Evolutionary conservation across 768 basidiomycete genomes (phyloP), one percentile per base, ranked within the genome.

Genomic region (Tulasnella sp.): DNA sequence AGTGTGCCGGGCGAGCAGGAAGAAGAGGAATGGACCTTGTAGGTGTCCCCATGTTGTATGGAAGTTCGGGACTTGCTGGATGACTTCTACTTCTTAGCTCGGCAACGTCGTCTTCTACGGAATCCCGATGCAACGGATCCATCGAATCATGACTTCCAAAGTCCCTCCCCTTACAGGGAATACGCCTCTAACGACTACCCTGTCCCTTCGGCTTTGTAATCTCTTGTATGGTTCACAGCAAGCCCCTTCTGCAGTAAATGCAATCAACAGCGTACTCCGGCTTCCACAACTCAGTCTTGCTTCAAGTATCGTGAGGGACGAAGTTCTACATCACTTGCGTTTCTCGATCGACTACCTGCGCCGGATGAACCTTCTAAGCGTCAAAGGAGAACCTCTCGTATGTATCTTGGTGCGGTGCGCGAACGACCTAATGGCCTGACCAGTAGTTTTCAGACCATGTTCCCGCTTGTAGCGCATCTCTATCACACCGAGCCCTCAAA

Each of bases 71-170:
- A 68, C 42, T 39, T 0, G 14, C 3, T 44, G 4, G 44, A 31
- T 76, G 19, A 74, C 14, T 27, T 16, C 16, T 16, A 19, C 39
- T n/a, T 31, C 56, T 31, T 48, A 81, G 80, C 86, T 91, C 0
- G 92, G 92, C 9, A 91, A 91, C 76, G 92, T 93, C 52, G 86
- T 93, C 2, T 93, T 94, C 85, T 92, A 91, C 82, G 92, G 92
- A 34, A 83, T 93, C 9, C 84, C 91, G 4, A 87, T 91, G 83
- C 89, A 91, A 79, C 87, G 91, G 56, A 89, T 92, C 4, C 89
- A 92, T 81, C 89, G 92, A 38, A 85, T 94, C 36, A 86, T 91
- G 8, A 84, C 92, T 0, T 93, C 93, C 21, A 89, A 87, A 82
- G 86, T 91, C 34, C 93, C 91, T 6, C 87, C 89, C 18, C 87